Evolutionary conservation across 805 yeast genomes (phyloP), one percentile per base, ranked within the genome.

Genomic region (Kazachstania bromeliacearum): DNA sequence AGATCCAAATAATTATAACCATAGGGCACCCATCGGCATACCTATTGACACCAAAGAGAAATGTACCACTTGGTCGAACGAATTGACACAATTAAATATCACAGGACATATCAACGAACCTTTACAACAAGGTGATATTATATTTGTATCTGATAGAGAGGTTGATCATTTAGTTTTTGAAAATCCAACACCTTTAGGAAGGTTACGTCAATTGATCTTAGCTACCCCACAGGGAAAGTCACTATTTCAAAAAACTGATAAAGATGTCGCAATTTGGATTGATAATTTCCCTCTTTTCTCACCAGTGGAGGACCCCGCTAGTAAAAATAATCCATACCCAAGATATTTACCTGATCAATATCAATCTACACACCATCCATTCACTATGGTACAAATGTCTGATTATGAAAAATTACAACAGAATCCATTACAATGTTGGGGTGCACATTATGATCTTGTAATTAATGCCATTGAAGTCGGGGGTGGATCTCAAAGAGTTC

Each of bases 401-500:
- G 95, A 85, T 52, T 79, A 79, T 46, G 71, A 71, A 1, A 55
- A 62, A 5, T 62, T 87, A 7, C 24, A 37, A 18, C 45, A 64
- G 0, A 65, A 68, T 14, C 94, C 94, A 4, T 58, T 84, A 18
- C 55, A 62, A 27, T 85, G 80, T 2, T 68, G 74, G 26, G 98
- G 97, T 8, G 94, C 84, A 50, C 98, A 92, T 58, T 92, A 87
- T 56, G 99, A 92, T 55, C 61, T 92, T 12, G 98, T 92, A 1
- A 64, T 92, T 26, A 89, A 89, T 51, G 99, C 98, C 2, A 85
- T 83, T 5, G 99, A 92, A 55, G 71, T 88, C 2, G 99, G 99
- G 19, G 99, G 99, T 14, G 99, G 99, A 0, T 85, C 96, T 5
- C 70, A 95, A 44, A 85, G 98, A 74, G 73, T 92, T 14, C 98